Percentiles rank a stretch among this genome's conserved stretches.
phyloP scores from a whole-genome alignment of 1,284 basidiomycete species.

The Sporisorium exsertum region DNA sequence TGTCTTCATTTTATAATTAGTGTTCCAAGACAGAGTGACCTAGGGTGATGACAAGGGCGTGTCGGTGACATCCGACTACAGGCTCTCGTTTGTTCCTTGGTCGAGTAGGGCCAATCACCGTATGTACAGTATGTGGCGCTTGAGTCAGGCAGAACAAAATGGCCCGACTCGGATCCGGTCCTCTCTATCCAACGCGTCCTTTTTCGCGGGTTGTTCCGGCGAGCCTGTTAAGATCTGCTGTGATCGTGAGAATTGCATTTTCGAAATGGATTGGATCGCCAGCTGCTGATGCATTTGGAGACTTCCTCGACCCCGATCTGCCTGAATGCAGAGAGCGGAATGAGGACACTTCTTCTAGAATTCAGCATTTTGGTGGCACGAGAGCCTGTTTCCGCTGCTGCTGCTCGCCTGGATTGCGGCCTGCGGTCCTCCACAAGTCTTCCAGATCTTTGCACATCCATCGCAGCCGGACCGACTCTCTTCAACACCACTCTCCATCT shows the following conservation, averaged over 20 bases:
- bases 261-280: neutral
- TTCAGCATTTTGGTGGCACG: neutral
- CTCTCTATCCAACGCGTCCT: neutral
- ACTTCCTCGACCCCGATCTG: neutral
- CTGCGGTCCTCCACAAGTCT: slow-evolving; percentile 33
- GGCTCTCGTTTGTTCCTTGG: no score
- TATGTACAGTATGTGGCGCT: no score
- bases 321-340: neutral
- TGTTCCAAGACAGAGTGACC: neutral
- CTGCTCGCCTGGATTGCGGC: neutral
- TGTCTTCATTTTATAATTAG: neutral
- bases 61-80: no score
- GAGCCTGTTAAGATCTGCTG: neutral
- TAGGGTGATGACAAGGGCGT: neutral
- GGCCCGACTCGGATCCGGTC: slow-evolving; percentile 27
- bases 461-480: neutral
- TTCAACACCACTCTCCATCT: neutral
- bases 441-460: neutral
- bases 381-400: slow-evolving; percentile 4
- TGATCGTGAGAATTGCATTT: neutral
- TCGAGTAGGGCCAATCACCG: no score
- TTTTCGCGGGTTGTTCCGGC: slow-evolving; percentile 28
- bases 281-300: neutral
- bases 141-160: neutral
- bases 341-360: slow-evolving; percentile 30